phyloP scores from a whole-genome alignment of 2,329 filamentous ascomycete species.

The Penicillium sp. region DNA sequence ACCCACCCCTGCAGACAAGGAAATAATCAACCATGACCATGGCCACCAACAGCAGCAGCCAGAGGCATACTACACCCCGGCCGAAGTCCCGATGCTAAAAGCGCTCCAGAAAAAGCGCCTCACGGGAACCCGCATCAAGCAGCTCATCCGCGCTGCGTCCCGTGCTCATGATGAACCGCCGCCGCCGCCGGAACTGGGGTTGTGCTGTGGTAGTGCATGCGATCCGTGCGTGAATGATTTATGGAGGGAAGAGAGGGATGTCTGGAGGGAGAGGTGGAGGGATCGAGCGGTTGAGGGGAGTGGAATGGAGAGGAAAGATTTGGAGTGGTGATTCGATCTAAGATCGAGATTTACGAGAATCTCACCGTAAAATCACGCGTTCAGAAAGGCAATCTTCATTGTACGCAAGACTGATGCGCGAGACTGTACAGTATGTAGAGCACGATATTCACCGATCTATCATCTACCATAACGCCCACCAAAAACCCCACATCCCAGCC shows the following conservation, averaged over 20 bases:
- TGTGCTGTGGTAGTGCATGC: constrained; percentile 39
- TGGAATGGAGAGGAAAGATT: constrained; percentile 9
- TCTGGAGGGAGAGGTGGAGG: constrained; percentile 38
- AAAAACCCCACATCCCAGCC: constrained; percentile 19
- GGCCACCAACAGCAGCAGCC: constrained; percentile 4
- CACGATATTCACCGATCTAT: too few relatives aligned
- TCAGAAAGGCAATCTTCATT: too few relatives aligned
- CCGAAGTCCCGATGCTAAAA: constrained; percentile 29
- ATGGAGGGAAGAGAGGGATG: constrained; percentile 34
- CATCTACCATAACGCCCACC: constrained; percentile 13
- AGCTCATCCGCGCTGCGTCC: constrained; percentile 32
- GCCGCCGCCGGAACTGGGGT: constrained; percentile 31
- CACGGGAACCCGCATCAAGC: constrained; percentile 32
- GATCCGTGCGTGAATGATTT: constrained; percentile 38
- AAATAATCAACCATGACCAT: neutral
- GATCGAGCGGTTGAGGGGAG: constrained; percentile 16
- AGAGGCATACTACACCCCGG: constrained; percentile 25
- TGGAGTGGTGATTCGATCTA: constrained; percentile 23
- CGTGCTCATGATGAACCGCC: constrained; percentile 33
- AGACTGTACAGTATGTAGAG: too few relatives aligned
- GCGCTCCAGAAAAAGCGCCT: constrained; percentile 29
- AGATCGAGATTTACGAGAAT: too few relatives aligned
- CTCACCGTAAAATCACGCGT: too few relatives aligned
- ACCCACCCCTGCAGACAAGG: too few relatives aligned
- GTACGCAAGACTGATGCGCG: too few relatives aligned